Percentiles rank a stretch among this genome's conserved stretches.
Evolutionary conservation across 2,329 filamentous ascomycete species (phyloP).

Genomic region (Aspergillus fijiensis): DNA sequence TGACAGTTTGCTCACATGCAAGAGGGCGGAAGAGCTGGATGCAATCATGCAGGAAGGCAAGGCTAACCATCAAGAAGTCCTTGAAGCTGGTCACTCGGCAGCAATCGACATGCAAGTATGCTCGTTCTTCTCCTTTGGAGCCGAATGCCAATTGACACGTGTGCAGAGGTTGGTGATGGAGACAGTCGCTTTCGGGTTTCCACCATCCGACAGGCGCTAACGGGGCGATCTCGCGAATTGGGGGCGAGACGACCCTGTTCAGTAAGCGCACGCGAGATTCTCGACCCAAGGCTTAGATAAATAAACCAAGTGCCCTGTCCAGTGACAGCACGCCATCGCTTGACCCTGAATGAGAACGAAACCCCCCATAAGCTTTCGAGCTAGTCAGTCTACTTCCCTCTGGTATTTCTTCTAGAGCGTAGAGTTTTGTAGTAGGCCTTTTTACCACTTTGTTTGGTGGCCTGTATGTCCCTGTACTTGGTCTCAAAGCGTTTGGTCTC

Average conservation of each 20-base stretch:
- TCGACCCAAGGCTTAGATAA: too few species aligned
- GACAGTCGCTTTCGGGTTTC: constrained; percentile 32
- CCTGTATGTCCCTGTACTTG: constrained; percentile 85
- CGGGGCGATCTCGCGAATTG: background rate
- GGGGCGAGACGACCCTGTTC: background rate
- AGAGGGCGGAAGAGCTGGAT: constrained; percentile 53
- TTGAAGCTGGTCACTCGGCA: constrained; percentile 60
- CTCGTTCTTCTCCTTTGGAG: background rate
- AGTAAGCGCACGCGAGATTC: too few species aligned
- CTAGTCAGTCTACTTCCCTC: constrained; percentile 20
- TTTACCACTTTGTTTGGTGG: constrained; percentile 79
- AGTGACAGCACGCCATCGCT: background rate
- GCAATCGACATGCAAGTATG: constrained; percentile 63
- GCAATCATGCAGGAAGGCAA: constrained; percentile 58
- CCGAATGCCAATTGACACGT: background rate
- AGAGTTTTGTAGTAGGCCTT: constrained; percentile 85
- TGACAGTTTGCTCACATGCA: constrained; percentile 52
- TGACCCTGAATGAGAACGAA: too few species aligned
- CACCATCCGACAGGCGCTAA: background rate
- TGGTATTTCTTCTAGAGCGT: constrained; percentile 54
- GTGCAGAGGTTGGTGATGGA: constrained; percentile 40
- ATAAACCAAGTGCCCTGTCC: background rate
- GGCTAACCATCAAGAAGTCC: constrained; percentile 65
- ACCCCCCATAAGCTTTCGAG: too few species aligned
- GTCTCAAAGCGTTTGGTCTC: constrained; percentile 72